Conservation (phyloP, 108 stramenopile genomes). For the Skeletonema costatum region DNA sequence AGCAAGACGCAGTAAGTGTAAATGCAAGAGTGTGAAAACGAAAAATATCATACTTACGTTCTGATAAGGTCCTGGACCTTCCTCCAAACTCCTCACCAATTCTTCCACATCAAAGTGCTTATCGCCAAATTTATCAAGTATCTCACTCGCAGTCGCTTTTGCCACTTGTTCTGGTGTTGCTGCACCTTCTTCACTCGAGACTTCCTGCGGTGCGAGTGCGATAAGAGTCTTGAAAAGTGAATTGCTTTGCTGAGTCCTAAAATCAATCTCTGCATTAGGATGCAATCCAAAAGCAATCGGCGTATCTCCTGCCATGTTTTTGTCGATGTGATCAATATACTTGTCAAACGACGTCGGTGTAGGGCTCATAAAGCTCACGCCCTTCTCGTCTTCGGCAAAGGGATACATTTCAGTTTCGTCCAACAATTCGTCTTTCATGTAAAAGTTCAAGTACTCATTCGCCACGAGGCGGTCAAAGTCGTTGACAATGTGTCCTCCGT, state of each 20-base stretch:
- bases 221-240: constrained; percentile 60
- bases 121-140: constrained; percentile 85
- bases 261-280: constrained; percentile 94
- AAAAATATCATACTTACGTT: constrained; percentile 58
- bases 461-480: constrained; percentile 93
- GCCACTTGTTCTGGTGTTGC: constrained; percentile 67
- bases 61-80: constrained; percentile 84
- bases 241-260: constrained; percentile 87
- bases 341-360: constrained; percentile 89
- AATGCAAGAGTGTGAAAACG: neutral
- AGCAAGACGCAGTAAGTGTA: neutral
- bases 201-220: constrained; percentile 62
- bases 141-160: constrained; percentile 53
- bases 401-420: constrained; percentile 94
- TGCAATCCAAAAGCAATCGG: constrained; percentile 94
- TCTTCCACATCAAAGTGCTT: constrained; percentile 88
- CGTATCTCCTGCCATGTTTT: constrained; percentile 74
- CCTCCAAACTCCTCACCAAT: constrained; percentile 66
- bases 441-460: constrained; percentile 88
- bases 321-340: constrained; percentile 90
- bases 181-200: constrained; percentile 41
- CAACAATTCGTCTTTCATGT: constrained; percentile 92
- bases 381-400: constrained; percentile 88
- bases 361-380: constrained; percentile 81
- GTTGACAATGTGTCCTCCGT: constrained; percentile 95